phyloP scores from a whole-genome alignment of 116 monocot genomes.

The Phalaenopsis hybrid region DNA sequence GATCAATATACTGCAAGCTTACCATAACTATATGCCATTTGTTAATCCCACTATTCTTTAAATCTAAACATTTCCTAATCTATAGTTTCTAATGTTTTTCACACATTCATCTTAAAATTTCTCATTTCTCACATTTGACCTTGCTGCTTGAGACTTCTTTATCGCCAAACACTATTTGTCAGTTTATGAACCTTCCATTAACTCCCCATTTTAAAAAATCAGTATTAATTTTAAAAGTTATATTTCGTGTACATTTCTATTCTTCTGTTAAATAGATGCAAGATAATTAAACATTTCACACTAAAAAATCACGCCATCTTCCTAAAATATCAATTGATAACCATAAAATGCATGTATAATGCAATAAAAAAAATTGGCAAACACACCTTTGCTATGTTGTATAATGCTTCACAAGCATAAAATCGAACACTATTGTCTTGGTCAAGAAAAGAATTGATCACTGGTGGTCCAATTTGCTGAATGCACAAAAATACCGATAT shows the following conservation, averaged over 20 bases:
- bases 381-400: conserved; percentile 98
- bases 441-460: conserved; percentile 73
- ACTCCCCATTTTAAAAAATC: not conserved
- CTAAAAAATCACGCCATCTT: not conserved
- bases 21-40: no score
- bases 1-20: no score
- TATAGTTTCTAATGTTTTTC: no score
- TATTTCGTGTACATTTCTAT: not conserved
- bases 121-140: no score
- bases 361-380: not conserved
- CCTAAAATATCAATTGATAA: not conserved
- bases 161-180: no score
- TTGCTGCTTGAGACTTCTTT: no score
- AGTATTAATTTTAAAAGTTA: not conserved
- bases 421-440: conserved; percentile 95
- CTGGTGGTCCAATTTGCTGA: conserved; percentile 92
- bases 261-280: not conserved
- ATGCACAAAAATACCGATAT: not conserved
- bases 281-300: not conserved
- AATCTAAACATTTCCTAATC: no score
- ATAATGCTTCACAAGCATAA: conserved; percentile 99
- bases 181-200: no score
- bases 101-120: no score
- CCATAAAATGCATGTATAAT: conserved; percentile 1
- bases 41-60: no score